Evolutionary conservation across 352 stramenopile genomes (phyloP).

Genomic region (Bremia lactucae): DNA sequence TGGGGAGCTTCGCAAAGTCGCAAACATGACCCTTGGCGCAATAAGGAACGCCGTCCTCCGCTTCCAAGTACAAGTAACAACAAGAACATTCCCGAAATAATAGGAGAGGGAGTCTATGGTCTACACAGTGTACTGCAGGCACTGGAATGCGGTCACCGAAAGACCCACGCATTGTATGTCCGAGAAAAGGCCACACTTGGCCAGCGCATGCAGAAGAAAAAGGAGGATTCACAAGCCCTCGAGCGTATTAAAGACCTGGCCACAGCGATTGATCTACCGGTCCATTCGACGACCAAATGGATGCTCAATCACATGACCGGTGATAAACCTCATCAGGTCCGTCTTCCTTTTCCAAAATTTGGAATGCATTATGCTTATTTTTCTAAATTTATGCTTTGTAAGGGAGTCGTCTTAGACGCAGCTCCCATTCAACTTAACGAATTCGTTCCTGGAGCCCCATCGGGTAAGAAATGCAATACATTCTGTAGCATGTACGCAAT

Average conservation of each 20-base stretch:
- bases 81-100: conserved; percentile 36
- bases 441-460: conserved; percentile 40
- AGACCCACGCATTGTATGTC: conserved; percentile 41
- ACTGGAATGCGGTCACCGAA: conserved; percentile 45
- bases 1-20: conserved; percentile 1
- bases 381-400: conserved; percentile 1
- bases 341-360: not conserved
- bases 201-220: conserved; percentile 23
- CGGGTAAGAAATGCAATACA: too few relatives aligned
- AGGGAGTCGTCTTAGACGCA: conserved; percentile 68
- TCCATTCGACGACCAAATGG: conserved; percentile 48
- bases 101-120: conserved; percentile 53
- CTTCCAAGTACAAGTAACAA: conserved; percentile 21
- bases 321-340: conserved; percentile 73
- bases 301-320: conserved; percentile 76
- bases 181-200: conserved; percentile 22
- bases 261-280: conserved; percentile 12
- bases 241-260: conserved; percentile 43
- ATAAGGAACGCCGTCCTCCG: conserved; percentile 8
- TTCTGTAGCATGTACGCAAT: too few relatives aligned
- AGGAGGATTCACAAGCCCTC: conserved; percentile 21
- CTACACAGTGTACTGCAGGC: conserved; percentile 63
- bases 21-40: conserved; percentile 2
- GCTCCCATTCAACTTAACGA: conserved; percentile 44
- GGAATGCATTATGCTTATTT: conserved; percentile 8